Percentiles rank a stretch among this genome's conserved stretches.
Evolutionary conservation across 2,329 filamentous ascomycete genomes (phyloP).

Genomic region (Triangularia verruculosa): DNA sequence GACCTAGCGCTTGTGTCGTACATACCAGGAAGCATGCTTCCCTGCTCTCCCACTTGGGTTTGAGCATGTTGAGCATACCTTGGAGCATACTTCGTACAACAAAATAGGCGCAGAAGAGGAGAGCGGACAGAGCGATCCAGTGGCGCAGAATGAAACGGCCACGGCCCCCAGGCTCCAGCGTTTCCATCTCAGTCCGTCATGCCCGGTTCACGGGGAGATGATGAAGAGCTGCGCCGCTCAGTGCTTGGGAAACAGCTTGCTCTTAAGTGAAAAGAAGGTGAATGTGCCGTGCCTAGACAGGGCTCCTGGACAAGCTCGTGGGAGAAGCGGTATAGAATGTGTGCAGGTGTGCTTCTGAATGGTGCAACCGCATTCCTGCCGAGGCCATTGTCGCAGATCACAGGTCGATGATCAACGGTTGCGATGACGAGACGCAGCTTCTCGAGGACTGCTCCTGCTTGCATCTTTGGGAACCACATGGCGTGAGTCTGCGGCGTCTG

Average conservation of each 20-base stretch:
- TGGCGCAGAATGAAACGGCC: slow-evolving; percentile 25
- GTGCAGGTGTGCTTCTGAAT: not conserved
- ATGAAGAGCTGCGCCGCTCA: slow-evolving; percentile 25
- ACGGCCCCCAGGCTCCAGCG: slow-evolving; percentile 27
- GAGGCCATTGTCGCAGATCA: not conserved
- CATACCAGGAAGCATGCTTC: not conserved
- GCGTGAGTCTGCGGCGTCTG: slow-evolving; percentile 2
- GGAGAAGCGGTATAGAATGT: not conserved
- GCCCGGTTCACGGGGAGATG: slow-evolving; percentile 10
- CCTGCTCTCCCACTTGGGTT: not conserved
- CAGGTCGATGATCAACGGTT: not conserved
- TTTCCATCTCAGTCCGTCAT: slow-evolving; percentile 19
- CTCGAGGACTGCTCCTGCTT: slow-evolving; percentile 9
- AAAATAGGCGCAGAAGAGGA: too few species aligned
- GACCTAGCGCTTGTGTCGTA: not conserved
- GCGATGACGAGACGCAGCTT: slow-evolving; percentile 11
- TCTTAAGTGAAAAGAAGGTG: slow-evolving; percentile 8
- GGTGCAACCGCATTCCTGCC: not conserved
- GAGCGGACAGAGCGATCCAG: slow-evolving; percentile 1
- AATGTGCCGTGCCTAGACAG: slow-evolving; percentile 23
- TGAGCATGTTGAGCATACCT: not conserved
- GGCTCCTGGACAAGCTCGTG: slow-evolving; percentile 1
- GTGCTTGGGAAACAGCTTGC: slow-evolving; percentile 1
- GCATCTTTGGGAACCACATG: slow-evolving; percentile 8
- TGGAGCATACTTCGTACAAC: too few species aligned